Evolutionary conservation across 2,329 filamentous ascomycete species (phyloP), one percentile per base, ranked within the genome.

Genomic region (Metarhizium sp.): DNA sequence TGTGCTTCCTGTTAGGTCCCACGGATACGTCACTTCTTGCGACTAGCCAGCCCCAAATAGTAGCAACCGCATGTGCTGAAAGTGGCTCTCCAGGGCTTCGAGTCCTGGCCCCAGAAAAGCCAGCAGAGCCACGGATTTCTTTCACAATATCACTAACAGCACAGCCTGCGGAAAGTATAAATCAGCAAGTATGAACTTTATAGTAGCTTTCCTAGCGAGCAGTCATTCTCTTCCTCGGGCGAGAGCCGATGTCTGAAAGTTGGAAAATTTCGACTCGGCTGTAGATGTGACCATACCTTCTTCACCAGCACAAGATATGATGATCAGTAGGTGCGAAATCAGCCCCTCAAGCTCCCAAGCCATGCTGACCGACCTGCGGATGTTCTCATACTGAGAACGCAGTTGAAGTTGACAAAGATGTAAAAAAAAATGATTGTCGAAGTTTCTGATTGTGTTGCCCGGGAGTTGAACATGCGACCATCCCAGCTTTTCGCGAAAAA

Each of bases 261-360:
- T 51, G 34, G n/a, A 25, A n/a, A 54, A 46, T 29, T 16, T 47
- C 38, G 25, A 34, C 10, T 48, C 10, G 47, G 52, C 18, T 53
- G n/a, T 30, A 40, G 8, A 20, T 20, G 11, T n/a, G 34, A 30
- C 38, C 69, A 63, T 57, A 69, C 71, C 70, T 61, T 68, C 60
- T 62, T 72, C 70, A 51, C 71, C 71, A 29, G 67, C 65, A 57
- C 70, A 73, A 49, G 71, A 67, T 46, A 72, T 67, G 38, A 71
- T 59, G 51, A 70, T 64, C 57, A 73, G 59, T 49, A 73, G 62
- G 55, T 64, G 63, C 50, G 65, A 67, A 57, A 73, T 70, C 59
- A 72, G 61, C 59, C 67, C 68, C 62, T 73, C 71, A 30, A 72
- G 68, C 60, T 73, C 70, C 57, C 66, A 67, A 55, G 66, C 65